Conservation (phyloP, 352 stramenopile species). For the Globisporangium cylindrosporum region DNA sequence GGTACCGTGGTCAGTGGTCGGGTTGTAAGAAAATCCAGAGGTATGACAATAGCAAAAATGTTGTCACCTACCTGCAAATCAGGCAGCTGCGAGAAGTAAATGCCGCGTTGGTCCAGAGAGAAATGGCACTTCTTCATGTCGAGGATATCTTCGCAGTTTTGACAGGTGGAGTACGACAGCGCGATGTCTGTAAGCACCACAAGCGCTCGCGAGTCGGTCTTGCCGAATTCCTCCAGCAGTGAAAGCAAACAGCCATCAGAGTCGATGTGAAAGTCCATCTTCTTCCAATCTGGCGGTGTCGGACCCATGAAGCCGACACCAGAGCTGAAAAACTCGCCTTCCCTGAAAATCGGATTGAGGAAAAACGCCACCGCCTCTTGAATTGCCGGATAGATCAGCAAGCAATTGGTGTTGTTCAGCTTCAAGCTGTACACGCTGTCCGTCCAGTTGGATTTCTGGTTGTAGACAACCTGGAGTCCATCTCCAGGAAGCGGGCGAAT, state of each 20-base stretch:
- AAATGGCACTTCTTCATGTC: conserved; percentile 84
- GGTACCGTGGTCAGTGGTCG: background rate
- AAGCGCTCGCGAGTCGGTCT: conserved; percentile 60
- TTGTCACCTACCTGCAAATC: conserved; percentile 60
- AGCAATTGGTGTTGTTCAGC: conserved; percentile 75
- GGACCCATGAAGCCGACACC: conserved; percentile 67
- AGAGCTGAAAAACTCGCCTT: conserved; percentile 50
- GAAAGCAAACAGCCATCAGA: conserved; percentile 73
- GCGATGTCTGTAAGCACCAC: conserved; percentile 74
- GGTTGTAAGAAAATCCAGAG: background rate
- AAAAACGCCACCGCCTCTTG: conserved; percentile 69
- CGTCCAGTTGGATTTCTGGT: conserved; percentile 73
- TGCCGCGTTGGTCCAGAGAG: conserved; percentile 69
- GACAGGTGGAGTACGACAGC: conserved; percentile 58
- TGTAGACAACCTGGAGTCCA: conserved; percentile 75
- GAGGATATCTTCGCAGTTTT: conserved; percentile 43
- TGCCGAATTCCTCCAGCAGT: conserved; percentile 80
- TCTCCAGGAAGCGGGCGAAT: conserved; percentile 67
- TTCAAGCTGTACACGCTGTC: conserved; percentile 67
- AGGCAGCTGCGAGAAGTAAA: conserved; percentile 86
- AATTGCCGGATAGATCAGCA: conserved; percentile 71
- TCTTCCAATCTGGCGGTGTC: conserved; percentile 66
- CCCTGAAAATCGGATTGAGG: conserved; percentile 41
- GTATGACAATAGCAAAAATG: background rate
- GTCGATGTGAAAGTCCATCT: conserved; percentile 70